Base-by-base conservation (phyloP, 169 alveolate genomes). In the Eimeria acervulina region DNA sequence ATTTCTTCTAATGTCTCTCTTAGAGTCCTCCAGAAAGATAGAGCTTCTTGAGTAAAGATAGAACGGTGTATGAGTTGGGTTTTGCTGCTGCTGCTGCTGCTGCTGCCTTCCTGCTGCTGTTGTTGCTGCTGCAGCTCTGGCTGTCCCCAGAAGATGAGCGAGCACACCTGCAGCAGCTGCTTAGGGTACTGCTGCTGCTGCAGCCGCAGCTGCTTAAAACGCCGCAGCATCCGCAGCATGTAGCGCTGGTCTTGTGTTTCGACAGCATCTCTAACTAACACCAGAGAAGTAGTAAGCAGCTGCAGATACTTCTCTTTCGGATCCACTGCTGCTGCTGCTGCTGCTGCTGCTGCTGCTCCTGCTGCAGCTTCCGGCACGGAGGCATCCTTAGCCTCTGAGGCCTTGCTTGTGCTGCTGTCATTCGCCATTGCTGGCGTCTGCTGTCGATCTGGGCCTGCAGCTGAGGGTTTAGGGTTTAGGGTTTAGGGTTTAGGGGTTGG, bases 221-320 rank as follows among this genome's bases (percentile, higher is more conserved):
- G 84, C 26, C 84, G 84, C 84, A 72, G 84, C 84, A 72, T 72
- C 23, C 84, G 84, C 84, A 72, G 84, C 84, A 36, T 72, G 84
- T 72, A 72, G 26, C 84, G 84, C 52, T 28, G 42, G 51, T 72
- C 84, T 38, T 72, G 84, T 72, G 84, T 72, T 47, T 72, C 84
- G 42, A 72, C 84, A 38, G 84, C 84, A 72, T 72, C 84, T 19
- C 84, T 72, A 23, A 72, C 52, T 17, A 72, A 38, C 47, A 72
- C 84, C 0, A 72, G 84, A 72, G 84, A 72, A 17, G 84, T n/a
- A 8, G 51, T 28, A 23, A 72, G 84, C 31, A 72, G 51, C 84
- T 72, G 84, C 84, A 72, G 42, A 2, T 72, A 72, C 44, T 19
- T 28, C 84, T 72, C 84, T 28, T 28, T 72, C 5, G 84, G 42